Conservation (phyloP, 2,329 filamentous ascomycete species). For the Phaeosphaeriaceae sp. region DNA sequence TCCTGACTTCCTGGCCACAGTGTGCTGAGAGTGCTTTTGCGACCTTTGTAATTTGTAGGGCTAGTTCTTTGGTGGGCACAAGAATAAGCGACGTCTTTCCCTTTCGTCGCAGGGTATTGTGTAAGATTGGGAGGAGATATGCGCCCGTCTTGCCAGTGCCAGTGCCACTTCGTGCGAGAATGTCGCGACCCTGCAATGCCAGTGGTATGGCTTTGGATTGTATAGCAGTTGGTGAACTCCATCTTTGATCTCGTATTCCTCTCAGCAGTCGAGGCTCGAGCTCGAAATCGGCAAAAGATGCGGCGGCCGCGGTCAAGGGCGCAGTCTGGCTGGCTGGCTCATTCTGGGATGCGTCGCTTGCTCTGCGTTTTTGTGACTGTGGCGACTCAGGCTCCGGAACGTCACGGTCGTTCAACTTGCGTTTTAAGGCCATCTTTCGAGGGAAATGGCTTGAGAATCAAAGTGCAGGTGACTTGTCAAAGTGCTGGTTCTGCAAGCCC, state of each 20-base stretch:
- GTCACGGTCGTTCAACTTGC: slow-evolving; percentile 58
- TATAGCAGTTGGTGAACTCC: slow-evolving; percentile 84
- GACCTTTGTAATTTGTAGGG: slow-evolving; percentile 84
- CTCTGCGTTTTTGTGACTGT: slow-evolving; percentile 18
- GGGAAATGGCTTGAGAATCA: neutral
- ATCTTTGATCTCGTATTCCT: slow-evolving; percentile 83
- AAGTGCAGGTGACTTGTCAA: too few relatives aligned
- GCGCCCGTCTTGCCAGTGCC: slow-evolving; percentile 98
- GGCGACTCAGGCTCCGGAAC: slow-evolving; percentile 48
- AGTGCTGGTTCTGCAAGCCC: neutral
- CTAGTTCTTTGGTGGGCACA: slow-evolving; percentile 92
- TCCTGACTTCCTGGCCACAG: slow-evolving; percentile 81
- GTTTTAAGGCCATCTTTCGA: slow-evolving; percentile 45
- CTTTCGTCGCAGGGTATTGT: slow-evolving; percentile 82
- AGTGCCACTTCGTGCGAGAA: slow-evolving; percentile 90
- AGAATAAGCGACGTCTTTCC: slow-evolving; percentile 81
- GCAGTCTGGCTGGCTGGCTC: slow-evolving; percentile 16
- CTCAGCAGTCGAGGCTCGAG: slow-evolving; percentile 87
- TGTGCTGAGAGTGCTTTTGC: slow-evolving; percentile 79
- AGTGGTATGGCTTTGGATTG: slow-evolving; percentile 88
- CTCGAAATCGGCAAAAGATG: slow-evolving; percentile 75
- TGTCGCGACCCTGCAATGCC: slow-evolving; percentile 84
- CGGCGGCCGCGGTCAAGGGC: slow-evolving; percentile 16
- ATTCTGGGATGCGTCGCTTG: slow-evolving; percentile 31
- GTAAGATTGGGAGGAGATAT: slow-evolving; percentile 87